These are phyloP conservation scores for Arthrobotrys entomopaga DNA, from an alignment of 2,329 filamentous ascomycete species.

Conservation along the genomic window DNA sequence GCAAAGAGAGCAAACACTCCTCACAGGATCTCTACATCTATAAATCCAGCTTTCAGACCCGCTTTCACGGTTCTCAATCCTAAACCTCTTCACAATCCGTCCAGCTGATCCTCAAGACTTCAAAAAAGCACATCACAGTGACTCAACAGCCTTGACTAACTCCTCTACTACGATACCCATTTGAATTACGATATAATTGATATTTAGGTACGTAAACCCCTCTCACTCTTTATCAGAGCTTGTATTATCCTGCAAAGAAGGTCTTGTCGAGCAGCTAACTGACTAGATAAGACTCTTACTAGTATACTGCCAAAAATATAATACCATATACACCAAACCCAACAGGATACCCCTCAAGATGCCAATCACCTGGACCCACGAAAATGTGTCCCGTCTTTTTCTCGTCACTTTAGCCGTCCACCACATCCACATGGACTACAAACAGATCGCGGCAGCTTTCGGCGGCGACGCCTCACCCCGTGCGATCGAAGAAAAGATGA, in stretches of 20 bases:
- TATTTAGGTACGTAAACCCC: too few relatives aligned
- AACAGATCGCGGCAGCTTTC: conserved; percentile 51
- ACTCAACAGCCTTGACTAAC: neutral
- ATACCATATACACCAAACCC: neutral
- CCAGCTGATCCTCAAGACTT: conserved; percentile 33
- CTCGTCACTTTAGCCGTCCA: conserved; percentile 52
- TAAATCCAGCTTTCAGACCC: conserved; percentile 42
- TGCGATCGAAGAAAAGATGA: conserved; percentile 55
- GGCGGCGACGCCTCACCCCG: conserved; percentile 51
- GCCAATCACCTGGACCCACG: conserved; percentile 55
- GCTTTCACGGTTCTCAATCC: conserved; percentile 10
- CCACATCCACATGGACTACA: conserved; percentile 55
- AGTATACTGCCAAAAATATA: too few relatives aligned
- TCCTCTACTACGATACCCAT: neutral
- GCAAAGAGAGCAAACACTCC: conserved; percentile 31
- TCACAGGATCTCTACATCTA: conserved; percentile 22
- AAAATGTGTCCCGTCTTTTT: conserved; percentile 55
- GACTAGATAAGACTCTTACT: neutral
- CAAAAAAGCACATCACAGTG: conserved; percentile 18
- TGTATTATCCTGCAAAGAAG: neutral
- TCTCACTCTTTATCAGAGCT: too few relatives aligned
- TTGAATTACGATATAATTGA: neutral
- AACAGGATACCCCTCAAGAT: conserved; percentile 12
- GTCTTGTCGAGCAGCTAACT: neutral
- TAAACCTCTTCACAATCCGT: conserved; percentile 18